Conservation (phyloP, 228 moss, liverwort and hornwort genomes). For the Sphagnum fallax region DNA sequence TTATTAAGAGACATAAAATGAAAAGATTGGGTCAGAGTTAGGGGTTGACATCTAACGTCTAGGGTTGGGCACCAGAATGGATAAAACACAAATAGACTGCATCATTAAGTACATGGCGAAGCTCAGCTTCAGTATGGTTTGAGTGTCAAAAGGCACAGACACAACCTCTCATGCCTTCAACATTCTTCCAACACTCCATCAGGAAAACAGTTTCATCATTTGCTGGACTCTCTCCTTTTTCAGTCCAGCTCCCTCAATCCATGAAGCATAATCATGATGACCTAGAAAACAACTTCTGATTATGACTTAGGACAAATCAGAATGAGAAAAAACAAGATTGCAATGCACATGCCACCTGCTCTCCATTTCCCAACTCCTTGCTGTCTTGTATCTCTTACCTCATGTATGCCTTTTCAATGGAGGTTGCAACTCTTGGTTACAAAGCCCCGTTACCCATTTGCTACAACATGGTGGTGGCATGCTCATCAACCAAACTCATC, state of each 20-base stretch:
- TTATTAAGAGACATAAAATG: background rate
- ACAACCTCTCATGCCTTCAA: constrained; percentile 38
- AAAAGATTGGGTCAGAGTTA: background rate
- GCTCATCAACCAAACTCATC: constrained; percentile 6
- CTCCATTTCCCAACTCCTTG: too few relatives aligned
- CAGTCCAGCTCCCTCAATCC: too few relatives aligned
- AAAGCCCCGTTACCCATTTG: background rate
- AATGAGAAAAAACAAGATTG: too few relatives aligned
- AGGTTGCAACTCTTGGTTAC: background rate
- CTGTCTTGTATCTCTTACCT: background rate
- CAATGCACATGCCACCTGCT: too few relatives aligned
- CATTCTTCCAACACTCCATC: constrained; percentile 14
- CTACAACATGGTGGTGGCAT: constrained; percentile 6
- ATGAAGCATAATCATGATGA: too few relatives aligned
- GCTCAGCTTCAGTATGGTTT: constrained; percentile 81
- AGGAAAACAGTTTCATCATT: too few relatives aligned
- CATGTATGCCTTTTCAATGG: background rate
- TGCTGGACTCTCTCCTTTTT: too few relatives aligned
- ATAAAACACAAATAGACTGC: constrained; percentile 30
- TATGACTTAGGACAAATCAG: too few relatives aligned
- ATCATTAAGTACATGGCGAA: constrained; percentile 82
- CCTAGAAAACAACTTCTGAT: too few relatives aligned
- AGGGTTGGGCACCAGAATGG: background rate
- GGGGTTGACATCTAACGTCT: background rate
- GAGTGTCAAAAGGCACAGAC: constrained; percentile 78